phyloP scores from a whole-genome alignment of 2,329 filamentous ascomycete genomes.

The Magnaporthiopsis incrustans region DNA sequence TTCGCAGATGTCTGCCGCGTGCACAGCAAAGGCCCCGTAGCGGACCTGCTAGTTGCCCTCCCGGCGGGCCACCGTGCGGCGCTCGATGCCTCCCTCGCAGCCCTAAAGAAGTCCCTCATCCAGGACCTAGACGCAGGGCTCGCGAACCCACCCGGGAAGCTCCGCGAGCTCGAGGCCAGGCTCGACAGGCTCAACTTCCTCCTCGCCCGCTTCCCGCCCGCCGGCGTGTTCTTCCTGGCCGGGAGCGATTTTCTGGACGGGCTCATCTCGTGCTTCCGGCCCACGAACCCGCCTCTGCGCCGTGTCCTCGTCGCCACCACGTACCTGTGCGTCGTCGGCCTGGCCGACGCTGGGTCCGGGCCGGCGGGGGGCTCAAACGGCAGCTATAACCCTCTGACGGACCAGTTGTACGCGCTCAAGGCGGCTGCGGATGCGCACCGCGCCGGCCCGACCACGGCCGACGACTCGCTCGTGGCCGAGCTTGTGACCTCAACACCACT shows the following conservation, averaged over 20 bases:
- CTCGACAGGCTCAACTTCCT: constrained; percentile 56
- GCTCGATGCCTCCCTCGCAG: constrained; percentile 48
- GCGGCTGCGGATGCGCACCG: constrained; percentile 58
- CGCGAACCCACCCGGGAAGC: constrained; percentile 32
- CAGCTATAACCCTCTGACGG: constrained; percentile 67
- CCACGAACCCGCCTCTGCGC: constrained; percentile 55
- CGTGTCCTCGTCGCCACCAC: constrained; percentile 62
- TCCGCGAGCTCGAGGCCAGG: constrained; percentile 44
- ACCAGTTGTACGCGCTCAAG: constrained; percentile 78
- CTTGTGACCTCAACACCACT: constrained; percentile 75
- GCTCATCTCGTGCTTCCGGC: constrained; percentile 56
- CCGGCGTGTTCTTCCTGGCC: constrained; percentile 60
- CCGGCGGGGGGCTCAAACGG: constrained; percentile 36
- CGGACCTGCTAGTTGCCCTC: constrained; percentile 39
- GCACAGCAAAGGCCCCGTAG: constrained; percentile 56
- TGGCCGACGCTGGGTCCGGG: constrained; percentile 45
- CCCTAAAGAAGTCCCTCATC: constrained; percentile 54
- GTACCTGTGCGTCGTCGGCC: constrained; percentile 66
- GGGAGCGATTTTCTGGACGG: constrained; percentile 85
- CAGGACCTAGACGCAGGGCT: constrained; percentile 54
- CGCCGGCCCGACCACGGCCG: constrained; percentile 43
- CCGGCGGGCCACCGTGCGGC: constrained; percentile 42
- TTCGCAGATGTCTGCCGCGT: constrained; percentile 59
- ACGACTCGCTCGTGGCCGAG: constrained; percentile 70
- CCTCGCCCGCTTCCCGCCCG: constrained; percentile 50